Conservation (phyloP, 805 yeast genomes). For the Kodamaea kakaduensis region DNA sequence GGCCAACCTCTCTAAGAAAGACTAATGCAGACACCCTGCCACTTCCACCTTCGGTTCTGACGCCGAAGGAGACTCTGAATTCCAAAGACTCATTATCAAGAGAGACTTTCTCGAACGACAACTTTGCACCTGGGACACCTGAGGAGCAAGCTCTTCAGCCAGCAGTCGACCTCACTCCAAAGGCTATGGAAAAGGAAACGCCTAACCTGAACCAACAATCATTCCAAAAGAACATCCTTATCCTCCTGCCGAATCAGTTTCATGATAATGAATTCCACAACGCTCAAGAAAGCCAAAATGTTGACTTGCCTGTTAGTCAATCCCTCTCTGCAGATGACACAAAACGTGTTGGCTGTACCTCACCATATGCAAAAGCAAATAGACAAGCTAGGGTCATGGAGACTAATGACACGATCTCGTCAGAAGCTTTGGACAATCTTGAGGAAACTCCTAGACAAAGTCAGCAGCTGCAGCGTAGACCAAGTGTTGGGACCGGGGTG, state of each 20-base stretch:
- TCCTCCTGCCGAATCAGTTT: slow-evolving; percentile 37
- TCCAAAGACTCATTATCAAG: too few species aligned
- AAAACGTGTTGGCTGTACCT: slow-evolving; percentile 28
- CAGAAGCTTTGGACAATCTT: slow-evolving; percentile 11
- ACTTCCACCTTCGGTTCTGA: neutral
- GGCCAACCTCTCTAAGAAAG: slow-evolving; percentile 11
- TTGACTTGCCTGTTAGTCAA: slow-evolving; percentile 4
- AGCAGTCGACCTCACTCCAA: slow-evolving; percentile 15
- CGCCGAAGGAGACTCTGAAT: neutral
- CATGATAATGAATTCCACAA: slow-evolving; percentile 32
- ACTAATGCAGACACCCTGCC: slow-evolving; percentile 3
- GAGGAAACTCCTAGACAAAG: slow-evolving; percentile 16
- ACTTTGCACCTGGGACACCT: slow-evolving; percentile 17
- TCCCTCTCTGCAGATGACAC: slow-evolving; percentile 17
- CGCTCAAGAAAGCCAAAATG: slow-evolving; percentile 11
- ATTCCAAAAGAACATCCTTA: slow-evolving; percentile 28
- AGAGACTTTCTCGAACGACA: too few species aligned
- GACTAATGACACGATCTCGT: slow-evolving; percentile 23
- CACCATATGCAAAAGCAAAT: slow-evolving; percentile 41
- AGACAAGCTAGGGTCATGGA: slow-evolving; percentile 45
- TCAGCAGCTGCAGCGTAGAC: slow-evolving; percentile 7
- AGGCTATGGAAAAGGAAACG: slow-evolving; percentile 6
- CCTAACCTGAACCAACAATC: slow-evolving; percentile 4
- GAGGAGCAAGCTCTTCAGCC: slow-evolving; percentile 12
- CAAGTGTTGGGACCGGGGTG: neutral